Percentiles rank a stretch among this genome's conserved stretches.
phyloP scores from a whole-genome alignment of 2,329 filamentous ascomycete genomes.

The Macrophomina tecta region DNA sequence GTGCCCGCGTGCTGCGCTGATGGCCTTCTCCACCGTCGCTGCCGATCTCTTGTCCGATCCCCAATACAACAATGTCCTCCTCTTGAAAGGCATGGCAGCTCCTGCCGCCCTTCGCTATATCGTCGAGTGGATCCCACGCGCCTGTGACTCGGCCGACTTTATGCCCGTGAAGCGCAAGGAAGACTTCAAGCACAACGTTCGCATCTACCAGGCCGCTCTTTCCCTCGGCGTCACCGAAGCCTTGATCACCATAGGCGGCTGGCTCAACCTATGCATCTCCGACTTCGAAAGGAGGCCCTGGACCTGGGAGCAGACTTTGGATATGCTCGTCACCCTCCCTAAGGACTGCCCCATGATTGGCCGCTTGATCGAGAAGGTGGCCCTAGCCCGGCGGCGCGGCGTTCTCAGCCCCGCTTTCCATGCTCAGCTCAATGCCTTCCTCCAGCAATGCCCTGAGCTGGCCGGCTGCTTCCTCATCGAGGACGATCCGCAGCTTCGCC shows the following conservation, averaged over 20 bases:
- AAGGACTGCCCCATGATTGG: slow-evolving; percentile 12
- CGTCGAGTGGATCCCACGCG: slow-evolving; percentile 23
- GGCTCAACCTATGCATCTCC: slow-evolving; percentile 16
- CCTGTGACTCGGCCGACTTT: slow-evolving; percentile 24
- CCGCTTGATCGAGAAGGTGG: slow-evolving; percentile 26
- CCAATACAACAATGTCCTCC: slow-evolving; percentile 11
- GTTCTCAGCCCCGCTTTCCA: background rate
- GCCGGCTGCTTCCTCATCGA: slow-evolving; percentile 12
- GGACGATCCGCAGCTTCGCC: background rate
- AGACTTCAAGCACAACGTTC: slow-evolving; percentile 23
- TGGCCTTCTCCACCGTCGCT: slow-evolving; percentile 26
- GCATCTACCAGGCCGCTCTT: slow-evolving; percentile 26
- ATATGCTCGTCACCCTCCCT: slow-evolving; percentile 7
- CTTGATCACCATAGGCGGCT: slow-evolving; percentile 21
- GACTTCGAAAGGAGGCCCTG: slow-evolving; percentile 5
- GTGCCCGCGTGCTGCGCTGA: slow-evolving; percentile 19
- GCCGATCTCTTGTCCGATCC: background rate
- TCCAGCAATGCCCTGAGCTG: background rate
- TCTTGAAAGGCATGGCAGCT: slow-evolving; percentile 16
- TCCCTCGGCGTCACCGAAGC: slow-evolving; percentile 26
- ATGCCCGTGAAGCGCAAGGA: slow-evolving; percentile 26
- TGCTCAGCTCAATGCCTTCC: background rate
- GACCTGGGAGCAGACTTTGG: background rate
- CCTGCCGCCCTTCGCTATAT: slow-evolving; percentile 22
- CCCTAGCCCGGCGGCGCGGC: slow-evolving; percentile 13